Base-by-base conservation (phyloP, 768 basidiomycete species). In the Sporobolomyces phaffii region DNA sequence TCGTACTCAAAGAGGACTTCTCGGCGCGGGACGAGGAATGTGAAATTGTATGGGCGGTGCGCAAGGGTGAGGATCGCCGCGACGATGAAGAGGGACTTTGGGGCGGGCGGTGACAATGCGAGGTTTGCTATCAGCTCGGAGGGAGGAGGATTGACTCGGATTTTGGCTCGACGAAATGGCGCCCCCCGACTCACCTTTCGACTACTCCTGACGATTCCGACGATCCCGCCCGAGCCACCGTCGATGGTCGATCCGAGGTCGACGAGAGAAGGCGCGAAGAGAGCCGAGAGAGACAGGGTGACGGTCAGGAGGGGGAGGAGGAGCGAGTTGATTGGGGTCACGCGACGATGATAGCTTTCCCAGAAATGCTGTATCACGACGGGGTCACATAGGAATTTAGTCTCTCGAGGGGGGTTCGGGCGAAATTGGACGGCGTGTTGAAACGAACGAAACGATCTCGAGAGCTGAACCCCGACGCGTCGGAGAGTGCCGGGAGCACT, bases 1-100 rank as follows among this genome's bases (percentile, higher is more conserved):
- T 58, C 56, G 29, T 45, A 28, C 26, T 58, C 56, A 29, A 45
- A 11, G 24, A 58, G 43, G 28, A 45, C 20, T 3, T 58, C 56
- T 44, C 14, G 14, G 10, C 80, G 72, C 87, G 87, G 29, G 88
- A 81, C 88, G 88, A 91, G 78, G 85, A 79, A 33, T 13, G 43
- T 60, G 34, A 60, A 65, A 18, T 59, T 31, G 64, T 29, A 73
- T 1, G 65, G 60, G 1, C 49, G 40, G 34, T 58, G 26, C 1
- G 65, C 65, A 45, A 62, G 56, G 13, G 31, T 58, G 33, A 62
- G 43, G 29, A 38, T 34, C 5, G 60, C 49, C 1, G 54, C 47
- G 34, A 52, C 8, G 49, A 56, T 38, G 48, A 52, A 62, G 33
- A 68, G 38, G 1, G 54, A 33, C 65, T 68, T 38, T 58, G 28